These are phyloP conservation scores for Candida taoyuanica DNA, from an alignment of 805 yeast species.

Conservation along the genomic window DNA sequence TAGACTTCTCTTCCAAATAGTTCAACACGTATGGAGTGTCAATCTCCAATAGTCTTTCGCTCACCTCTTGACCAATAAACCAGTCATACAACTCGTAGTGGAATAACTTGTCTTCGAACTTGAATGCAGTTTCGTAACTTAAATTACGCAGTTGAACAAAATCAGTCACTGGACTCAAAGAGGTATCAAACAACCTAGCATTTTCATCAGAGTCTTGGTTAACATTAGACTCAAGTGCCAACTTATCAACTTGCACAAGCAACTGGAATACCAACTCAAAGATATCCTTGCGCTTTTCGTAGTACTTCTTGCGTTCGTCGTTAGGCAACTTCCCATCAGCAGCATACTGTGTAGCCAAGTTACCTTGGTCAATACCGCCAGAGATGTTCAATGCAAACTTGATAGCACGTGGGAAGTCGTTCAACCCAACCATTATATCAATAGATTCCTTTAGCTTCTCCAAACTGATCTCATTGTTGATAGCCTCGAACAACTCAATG, in stretches of 20 bases:
- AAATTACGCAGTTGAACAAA: conserved; percentile 56
- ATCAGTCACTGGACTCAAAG: conserved; percentile 23
- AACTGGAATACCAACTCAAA: conserved; percentile 75
- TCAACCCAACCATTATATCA: conserved; percentile 68
- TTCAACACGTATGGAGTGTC: conserved; percentile 78
- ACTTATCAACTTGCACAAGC: conserved; percentile 64
- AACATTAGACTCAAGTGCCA: conserved; percentile 40
- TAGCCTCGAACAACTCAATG: conserved; percentile 68
- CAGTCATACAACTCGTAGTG: conserved; percentile 91
- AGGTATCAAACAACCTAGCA: conserved; percentile 9
- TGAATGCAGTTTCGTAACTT: conserved; percentile 70
- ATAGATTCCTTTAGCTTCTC: conserved; percentile 82
- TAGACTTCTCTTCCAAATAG: conserved; percentile 66
- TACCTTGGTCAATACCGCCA: conserved; percentile 56
- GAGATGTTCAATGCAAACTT: conserved; percentile 78
- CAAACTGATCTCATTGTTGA: conserved; percentile 69
- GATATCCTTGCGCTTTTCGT: conserved; percentile 49
- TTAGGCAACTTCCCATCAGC: conserved; percentile 45
- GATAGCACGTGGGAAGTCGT: conserved; percentile 80
- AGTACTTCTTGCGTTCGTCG: conserved; percentile 48
- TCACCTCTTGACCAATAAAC: conserved; percentile 74
- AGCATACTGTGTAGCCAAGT: conserved; percentile 52
- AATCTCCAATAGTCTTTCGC: conserved; percentile 71
- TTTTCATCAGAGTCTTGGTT: conserved; percentile 13
- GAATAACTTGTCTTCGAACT: conserved; percentile 75